Base-by-base conservation (phyloP, 345 rosid genomes). In the Syzygium oleosum region DNA sequence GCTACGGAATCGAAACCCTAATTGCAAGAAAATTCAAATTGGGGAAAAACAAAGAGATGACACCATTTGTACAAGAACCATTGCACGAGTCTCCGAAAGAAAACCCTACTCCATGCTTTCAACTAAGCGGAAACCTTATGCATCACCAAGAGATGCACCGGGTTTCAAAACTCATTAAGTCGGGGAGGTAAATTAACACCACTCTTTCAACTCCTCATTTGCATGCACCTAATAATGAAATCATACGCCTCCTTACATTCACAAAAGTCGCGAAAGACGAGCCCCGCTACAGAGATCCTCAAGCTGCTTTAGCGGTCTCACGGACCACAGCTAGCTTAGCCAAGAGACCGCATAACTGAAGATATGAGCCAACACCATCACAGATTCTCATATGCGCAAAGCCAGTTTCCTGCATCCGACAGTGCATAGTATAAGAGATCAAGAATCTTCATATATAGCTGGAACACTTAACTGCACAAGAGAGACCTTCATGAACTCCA, bases 331-430 rank as follows among this genome's bases (percentile, higher is more conserved):
- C 93, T 80, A 98, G 91, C 93, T 98, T 98, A 41, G 99, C 98
- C 63, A 98, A 91, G 85, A 98, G 98, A 73, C 99, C 98, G 14
- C 98, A 95, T 13, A 98, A 91, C 91, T 98, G 99, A 92, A 98
- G 99, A 91, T 95, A 96, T 22, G 99, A 96, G 85, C 99, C 99
- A 84, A 98, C 99, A 43, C 99, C 98, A 90, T 98, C 98, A 85
- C 97, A 95, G 87, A 96, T 95, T 91, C 99, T 94, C 99, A 96
- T 96, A 91, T 96, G 99, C 51, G 98, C 98, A 93, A 96, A 98
- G 46, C 99, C 98, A 79, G 97, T 95, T 94, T 96, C 99, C 99
- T 98, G 92, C 91, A 91, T 56, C 59, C 51, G 15, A 56, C 59
- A 78, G 85, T 65, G 46, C 38, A 85, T 38, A 43, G 49, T 58